phyloP scores from a whole-genome alignment of 1,139 yeast species.

The Lodderomyces jiufengensis region DNA sequence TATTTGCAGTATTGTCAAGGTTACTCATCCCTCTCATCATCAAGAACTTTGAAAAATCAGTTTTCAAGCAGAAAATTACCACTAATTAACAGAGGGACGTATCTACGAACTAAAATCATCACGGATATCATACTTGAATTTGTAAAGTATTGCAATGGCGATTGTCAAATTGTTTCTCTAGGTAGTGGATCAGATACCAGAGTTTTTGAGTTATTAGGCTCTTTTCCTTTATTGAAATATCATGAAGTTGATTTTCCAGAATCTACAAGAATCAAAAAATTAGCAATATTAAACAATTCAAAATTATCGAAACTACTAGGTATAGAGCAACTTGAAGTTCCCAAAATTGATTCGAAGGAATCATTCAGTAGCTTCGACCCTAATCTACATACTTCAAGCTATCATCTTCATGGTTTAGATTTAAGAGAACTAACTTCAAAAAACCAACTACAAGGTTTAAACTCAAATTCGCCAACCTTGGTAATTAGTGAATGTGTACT shows the following conservation, averaged over 20 bases:
- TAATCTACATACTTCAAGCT: constrained; percentile 41
- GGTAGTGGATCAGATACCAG: constrained; percentile 99
- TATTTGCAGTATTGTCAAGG: constrained; percentile 38
- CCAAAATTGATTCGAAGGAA: constrained; percentile 17
- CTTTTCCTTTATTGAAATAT: constrained; percentile 32
- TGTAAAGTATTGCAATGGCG: constrained; percentile 24
- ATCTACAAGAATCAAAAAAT: constrained; percentile 57
- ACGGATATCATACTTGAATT: constrained; percentile 53
- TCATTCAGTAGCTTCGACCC: constrained; percentile 23
- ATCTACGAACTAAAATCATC: constrained; percentile 64
- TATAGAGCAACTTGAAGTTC: constrained; percentile 10
- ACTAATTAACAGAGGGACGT: constrained; percentile 79
- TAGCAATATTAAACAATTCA: constrained; percentile 40
- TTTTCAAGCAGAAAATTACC: constrained; percentile 60
- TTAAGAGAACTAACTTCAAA: constrained; percentile 33
- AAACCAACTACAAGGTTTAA: constrained; percentile 19
- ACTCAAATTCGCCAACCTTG: constrained; percentile 55
- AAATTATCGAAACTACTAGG: constrained; percentile 21
- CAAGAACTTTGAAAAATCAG: constrained; percentile 38
- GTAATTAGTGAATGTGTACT: constrained; percentile 85
- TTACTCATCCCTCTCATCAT: constrained; percentile 37
- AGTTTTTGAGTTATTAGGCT: constrained; percentile 47
- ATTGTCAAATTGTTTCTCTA: constrained; percentile 67
- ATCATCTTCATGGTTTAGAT: constrained; percentile 56
- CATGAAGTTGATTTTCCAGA: constrained; percentile 76